These are phyloP conservation scores for Thermochaetoides dissita DNA, from an alignment of 2,329 filamentous ascomycete genomes.

Conservation along the genomic window DNA sequence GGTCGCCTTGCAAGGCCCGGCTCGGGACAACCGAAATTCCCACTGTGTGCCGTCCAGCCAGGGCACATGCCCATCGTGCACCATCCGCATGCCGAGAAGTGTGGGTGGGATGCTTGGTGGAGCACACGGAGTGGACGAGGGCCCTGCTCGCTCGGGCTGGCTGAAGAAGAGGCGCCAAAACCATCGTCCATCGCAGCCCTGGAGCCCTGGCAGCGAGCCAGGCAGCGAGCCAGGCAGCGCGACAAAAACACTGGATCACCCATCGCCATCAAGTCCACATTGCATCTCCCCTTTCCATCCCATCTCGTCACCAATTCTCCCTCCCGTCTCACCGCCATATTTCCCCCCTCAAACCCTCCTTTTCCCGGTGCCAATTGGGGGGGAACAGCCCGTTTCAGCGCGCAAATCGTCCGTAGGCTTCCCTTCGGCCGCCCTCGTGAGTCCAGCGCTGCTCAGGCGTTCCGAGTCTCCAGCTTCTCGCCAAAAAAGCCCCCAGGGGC, in stretches of 20 bases:
- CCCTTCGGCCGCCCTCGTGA: too few relatives aligned
- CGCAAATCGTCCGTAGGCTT: too few relatives aligned
- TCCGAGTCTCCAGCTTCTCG: too few relatives aligned
- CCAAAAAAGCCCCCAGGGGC: too few relatives aligned
- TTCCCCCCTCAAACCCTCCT: constrained; percentile 1
- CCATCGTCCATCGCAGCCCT: too few relatives aligned
- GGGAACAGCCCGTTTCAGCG: neutral
- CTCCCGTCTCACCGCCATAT: constrained; percentile 9
- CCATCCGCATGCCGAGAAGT: neutral
- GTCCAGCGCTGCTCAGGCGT: too few relatives aligned
- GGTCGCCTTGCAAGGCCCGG: too few relatives aligned
- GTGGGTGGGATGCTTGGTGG: neutral
- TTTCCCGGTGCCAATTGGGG: constrained; percentile 2
- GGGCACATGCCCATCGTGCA: constrained; percentile 2
- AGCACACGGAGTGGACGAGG: neutral
- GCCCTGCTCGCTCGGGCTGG: too few relatives aligned
- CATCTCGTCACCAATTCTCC: constrained; percentile 4
- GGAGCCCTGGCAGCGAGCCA: too few relatives aligned
- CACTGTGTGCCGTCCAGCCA: constrained; percentile 8
- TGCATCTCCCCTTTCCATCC: neutral
- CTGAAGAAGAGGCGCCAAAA: too few relatives aligned
- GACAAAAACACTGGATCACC: constrained; percentile 1
- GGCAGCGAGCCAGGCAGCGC: neutral
- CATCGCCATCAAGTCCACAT: constrained; percentile 1
- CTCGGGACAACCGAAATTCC: constrained; percentile 4